Base-by-base conservation (phyloP, 495 filamentous ascomycete species). In the Trypethelium eluteriae region DNA sequence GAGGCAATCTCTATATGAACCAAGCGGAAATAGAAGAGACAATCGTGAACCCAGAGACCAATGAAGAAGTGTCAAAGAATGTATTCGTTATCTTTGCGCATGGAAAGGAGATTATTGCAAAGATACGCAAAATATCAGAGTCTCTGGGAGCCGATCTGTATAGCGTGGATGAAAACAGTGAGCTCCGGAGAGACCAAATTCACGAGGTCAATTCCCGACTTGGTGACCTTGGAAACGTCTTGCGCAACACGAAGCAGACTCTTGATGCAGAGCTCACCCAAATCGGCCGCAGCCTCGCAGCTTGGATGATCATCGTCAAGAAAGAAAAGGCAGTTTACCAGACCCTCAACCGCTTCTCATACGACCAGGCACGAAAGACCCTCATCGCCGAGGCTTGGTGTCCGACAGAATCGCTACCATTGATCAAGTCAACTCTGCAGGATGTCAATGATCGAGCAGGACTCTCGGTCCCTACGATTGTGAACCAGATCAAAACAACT, bases 51-150 rank as follows among this genome's bases (percentile, higher is more conserved):
- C 94, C 94, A 34, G 80, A 84, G 70, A 96, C 85, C 79, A 96
- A 96, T 77, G 94, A 98, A 77, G 81, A 88, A 59, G 82, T 95
- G 68, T 86, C 87, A 77, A 99, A 99, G 87, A 99, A 96, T 72
- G 94, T 98, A 66, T 99, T 98, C 72, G 93, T 99, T 67, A 98
- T 99, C 74, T 99, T 99, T 74, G 93, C 95, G 36, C 95, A 99
- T 70, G 94, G 94, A 71, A 96, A 96, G 76, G 93, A 96, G 77
- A 94, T 99, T 72, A 86, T 99, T 70, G 89, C 92, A 68, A 98
- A 98, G 84, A 99, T 99, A 74, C 86, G 94, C 70, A 97, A 96
- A 82, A 97, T 99, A 64, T 96, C 93, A 12, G 94, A 99, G 79
- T 96, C 92, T 1, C 86, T 99, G 73, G 90, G 94, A 62, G 93